Evolutionary conservation across 2,329 filamentous ascomycete species (phyloP).

Genomic region (Teratosphaeria pseudoeucalypti): DNA sequence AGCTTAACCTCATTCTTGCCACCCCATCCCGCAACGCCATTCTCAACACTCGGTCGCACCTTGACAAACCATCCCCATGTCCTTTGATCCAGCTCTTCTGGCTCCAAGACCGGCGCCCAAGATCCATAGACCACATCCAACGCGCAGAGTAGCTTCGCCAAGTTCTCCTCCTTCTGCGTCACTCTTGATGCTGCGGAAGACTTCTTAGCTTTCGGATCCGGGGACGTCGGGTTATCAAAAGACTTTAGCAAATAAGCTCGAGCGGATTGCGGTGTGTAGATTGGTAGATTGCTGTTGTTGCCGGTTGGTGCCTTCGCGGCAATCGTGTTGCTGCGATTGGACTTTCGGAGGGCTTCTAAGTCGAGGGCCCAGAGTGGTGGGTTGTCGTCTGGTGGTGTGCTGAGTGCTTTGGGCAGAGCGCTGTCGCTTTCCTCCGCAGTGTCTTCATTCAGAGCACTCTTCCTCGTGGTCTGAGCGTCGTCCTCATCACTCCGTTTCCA

Average conservation of each 20-base stretch:
- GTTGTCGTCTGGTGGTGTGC: slow-evolving; percentile 22
- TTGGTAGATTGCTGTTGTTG: slow-evolving; percentile 48
- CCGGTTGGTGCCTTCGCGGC: slow-evolving; percentile 15
- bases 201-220: slow-evolving; percentile 34
- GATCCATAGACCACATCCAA: slow-evolving; percentile 63
- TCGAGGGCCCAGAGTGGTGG: slow-evolving; percentile 50
- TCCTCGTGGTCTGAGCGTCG: not conserved
- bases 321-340: slow-evolving; percentile 24
- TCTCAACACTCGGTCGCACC: slow-evolving; percentile 64
- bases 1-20: slow-evolving; percentile 63
- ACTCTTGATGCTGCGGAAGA: slow-evolving; percentile 43
- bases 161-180: slow-evolving; percentile 56
- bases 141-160: slow-evolving; percentile 59
- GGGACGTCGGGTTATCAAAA: slow-evolving; percentile 42
- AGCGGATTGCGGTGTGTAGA: slow-evolving; percentile 64
- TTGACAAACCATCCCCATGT: slow-evolving; percentile 76
- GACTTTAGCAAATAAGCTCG: slow-evolving; percentile 46
- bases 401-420: not conserved
- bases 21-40: slow-evolving; percentile 70
- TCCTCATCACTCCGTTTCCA: slow-evolving; percentile 29
- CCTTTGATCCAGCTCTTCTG: slow-evolving; percentile 59
- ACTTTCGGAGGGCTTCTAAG: slow-evolving; percentile 44
- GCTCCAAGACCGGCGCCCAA: slow-evolving; percentile 56
- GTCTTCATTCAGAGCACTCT: slow-evolving; percentile 1
- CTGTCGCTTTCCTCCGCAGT: slow-evolving; percentile 1